A percentile compares a stretch with the other conserved stretches of the same genome.
Evolutionary conservation across 2,329 filamentous ascomycete species (phyloP).

Genomic region (Elsinoe necatrix): DNA sequence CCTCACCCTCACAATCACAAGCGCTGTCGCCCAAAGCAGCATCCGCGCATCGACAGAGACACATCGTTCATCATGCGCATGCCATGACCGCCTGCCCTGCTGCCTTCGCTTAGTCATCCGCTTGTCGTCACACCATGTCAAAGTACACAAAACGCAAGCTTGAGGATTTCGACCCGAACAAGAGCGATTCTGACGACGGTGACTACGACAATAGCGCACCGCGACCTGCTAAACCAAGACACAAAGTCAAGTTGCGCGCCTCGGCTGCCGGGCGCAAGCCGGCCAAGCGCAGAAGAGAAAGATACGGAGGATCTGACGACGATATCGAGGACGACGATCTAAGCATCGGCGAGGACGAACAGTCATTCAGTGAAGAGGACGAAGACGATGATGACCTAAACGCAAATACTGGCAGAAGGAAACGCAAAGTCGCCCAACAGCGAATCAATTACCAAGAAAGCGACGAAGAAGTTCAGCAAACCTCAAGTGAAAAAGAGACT

Average conservation of each 20-base stretch:
- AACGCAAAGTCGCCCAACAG: constrained; percentile 49
- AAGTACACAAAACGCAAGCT: constrained; percentile 31
- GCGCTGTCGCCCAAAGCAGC: neutral
- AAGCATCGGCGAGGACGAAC: constrained; percentile 34
- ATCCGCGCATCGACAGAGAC: neutral
- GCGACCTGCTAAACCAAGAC: constrained; percentile 21
- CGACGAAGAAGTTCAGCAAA: constrained; percentile 31
- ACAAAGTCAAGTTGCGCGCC: constrained; percentile 15
- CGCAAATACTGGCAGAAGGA: constrained; percentile 46
- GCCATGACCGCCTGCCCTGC: neutral
- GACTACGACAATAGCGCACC: constrained; percentile 27
- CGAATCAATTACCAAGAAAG: constrained; percentile 46
- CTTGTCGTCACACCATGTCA: constrained; percentile 10
- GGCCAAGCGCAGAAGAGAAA: constrained; percentile 30
- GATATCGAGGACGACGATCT: constrained; percentile 34
- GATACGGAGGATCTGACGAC: constrained; percentile 38
- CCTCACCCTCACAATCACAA: neutral
- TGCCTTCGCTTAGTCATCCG: constrained; percentile 4
- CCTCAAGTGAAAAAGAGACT: constrained; percentile 14
- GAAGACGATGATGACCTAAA: constrained; percentile 44
- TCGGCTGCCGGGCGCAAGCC: constrained; percentile 19
- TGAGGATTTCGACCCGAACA: constrained; percentile 31
- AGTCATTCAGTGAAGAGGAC: constrained; percentile 35
- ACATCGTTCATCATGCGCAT: neutral
- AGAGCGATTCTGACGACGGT: constrained; percentile 31